Conservation (phyloP, 176 grass and related monocot species). For the Rhynchospora pubera region DNA sequence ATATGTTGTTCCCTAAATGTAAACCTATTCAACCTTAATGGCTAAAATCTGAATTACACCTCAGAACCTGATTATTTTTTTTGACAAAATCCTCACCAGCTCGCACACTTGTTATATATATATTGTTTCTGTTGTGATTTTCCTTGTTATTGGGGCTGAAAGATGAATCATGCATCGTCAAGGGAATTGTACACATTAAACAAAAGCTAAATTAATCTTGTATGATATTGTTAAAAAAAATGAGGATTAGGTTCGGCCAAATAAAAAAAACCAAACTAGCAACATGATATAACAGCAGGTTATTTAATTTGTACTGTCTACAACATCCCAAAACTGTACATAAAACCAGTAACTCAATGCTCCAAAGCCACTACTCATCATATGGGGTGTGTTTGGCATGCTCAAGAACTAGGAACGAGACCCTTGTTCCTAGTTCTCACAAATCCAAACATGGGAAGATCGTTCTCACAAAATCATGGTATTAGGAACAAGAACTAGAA, state of each 20-base stretch:
- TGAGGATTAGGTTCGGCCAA: background rate
- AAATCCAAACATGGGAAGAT: too few relatives aligned
- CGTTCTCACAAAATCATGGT: too few relatives aligned
- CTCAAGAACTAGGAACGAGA: too few relatives aligned
- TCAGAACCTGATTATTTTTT: background rate
- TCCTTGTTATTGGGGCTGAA: background rate
- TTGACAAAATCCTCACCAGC: background rate
- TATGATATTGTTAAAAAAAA: too few relatives aligned
- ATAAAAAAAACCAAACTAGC: background rate
- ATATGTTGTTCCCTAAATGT: background rate
- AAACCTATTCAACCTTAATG: background rate
- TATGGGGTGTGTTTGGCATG: too few relatives aligned
- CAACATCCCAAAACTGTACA: background rate
- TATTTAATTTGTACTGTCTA: background rate
- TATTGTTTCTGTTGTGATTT: background rate
- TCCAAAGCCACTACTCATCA: background rate
- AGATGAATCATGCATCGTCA: background rate
- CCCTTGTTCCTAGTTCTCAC: too few relatives aligned
- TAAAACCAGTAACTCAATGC: background rate
- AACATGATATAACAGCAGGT: background rate
- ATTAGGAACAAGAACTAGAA: too few relatives aligned
- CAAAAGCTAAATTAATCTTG: background rate
- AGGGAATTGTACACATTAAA: background rate
- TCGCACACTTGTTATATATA: too few relatives aligned
- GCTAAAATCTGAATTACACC: background rate